Base-by-base conservation (phyloP, 805 yeast genomes). In the Zygosaccharomyces lentus region DNA sequence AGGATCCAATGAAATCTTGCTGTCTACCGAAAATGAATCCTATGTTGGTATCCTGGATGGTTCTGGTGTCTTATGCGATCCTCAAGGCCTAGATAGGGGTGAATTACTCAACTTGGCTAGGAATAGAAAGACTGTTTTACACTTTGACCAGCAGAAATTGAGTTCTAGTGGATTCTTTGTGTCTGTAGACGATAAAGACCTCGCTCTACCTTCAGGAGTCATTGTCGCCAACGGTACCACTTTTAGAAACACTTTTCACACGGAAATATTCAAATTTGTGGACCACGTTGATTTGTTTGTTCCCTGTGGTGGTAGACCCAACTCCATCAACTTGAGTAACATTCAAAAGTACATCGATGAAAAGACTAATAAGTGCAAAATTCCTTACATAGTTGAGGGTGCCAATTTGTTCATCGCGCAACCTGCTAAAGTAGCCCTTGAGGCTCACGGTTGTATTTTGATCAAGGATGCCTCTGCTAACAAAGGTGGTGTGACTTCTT, bases 281-380 rank as follows among this genome's bases (percentile, higher is more conserved):
- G 76, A 78, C 37, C 75, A 76, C 26, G 75, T 89, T 50, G 89
- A 88, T 58, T 72, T 91, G 62, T 90, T 93, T 69, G 97, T 90
- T 35, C 99, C 99, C 48, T 91, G 99, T 70, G 99, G 99, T 68
- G 99, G 99, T 57, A 84, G 99, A 70, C 99, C 99, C 49, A 91
- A 87, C 57, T 95, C 98, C 16, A 82, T 91, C 65, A 95, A 90
- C 66, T 80, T 90, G 53, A 83, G 81, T 66, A 93, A 86, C 59
- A 93, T 90, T 48, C 71, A 73, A 52, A 70, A 70, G 44, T 78
- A 88, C 58, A 78, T 93, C 55, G 87, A 85, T 66, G 74, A 72
- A 34, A 80, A 80, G 58, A 82, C 90, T 25, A 95, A 93, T 47
- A 82, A 84, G 67, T 67, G 86, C 16, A 72, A 78, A 54, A 76